Base-by-base conservation (phyloP, 768 basidiomycete species). In the Tylopilus subfusipes region DNA sequence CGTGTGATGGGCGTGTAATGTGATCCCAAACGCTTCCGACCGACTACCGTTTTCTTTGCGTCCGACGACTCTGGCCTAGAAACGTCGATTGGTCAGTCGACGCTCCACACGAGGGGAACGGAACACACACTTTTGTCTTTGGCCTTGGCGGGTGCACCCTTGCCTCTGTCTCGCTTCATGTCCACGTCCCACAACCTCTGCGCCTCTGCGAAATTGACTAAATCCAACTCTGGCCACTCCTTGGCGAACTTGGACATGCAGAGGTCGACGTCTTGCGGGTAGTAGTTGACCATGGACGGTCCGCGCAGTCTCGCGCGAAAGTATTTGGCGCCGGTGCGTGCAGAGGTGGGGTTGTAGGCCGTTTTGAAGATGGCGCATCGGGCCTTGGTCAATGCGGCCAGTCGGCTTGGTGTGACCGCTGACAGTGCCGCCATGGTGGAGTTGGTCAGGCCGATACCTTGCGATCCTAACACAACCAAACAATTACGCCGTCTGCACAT, bases 251-350 rank as follows among this genome's bases (percentile, higher is more conserved):
- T 63, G 30, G 82, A 68, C 48, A 92, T 73, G 56, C 78, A 65
- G 31, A 92, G 70, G 53, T 82, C 76, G 54, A 89, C 62, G n/a
- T 74, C 70, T 21, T 73, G 68, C 0, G 88, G 89, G 72, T 95
- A 94, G 75, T 98, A 98, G 5, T 81, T 75, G 59, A 87, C 67
- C 86, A 97, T 90, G 25, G 91, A 80, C 0, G 93, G 93, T 0
- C 95, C 96, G 0, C 86, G 83, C 33, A 98, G 82, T 18, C 88
- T 79, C 14, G 81, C 78, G 19, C 88, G 84, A 43, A 98, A 83
- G 74, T 96, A 93, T 74, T 98, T 98, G 25, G 93, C 88, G 18
- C 96, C 96, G 0, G 90, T 94, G 18, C 95, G 85, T 14, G 83
- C 68, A 25, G 81, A 82, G 3, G 79, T 79, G 0, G 95, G 95